These are phyloP conservation scores for Triangularia verruculosa DNA, from an alignment of 2,329 filamentous ascomycete genomes.

Conservation along the genomic window DNA sequence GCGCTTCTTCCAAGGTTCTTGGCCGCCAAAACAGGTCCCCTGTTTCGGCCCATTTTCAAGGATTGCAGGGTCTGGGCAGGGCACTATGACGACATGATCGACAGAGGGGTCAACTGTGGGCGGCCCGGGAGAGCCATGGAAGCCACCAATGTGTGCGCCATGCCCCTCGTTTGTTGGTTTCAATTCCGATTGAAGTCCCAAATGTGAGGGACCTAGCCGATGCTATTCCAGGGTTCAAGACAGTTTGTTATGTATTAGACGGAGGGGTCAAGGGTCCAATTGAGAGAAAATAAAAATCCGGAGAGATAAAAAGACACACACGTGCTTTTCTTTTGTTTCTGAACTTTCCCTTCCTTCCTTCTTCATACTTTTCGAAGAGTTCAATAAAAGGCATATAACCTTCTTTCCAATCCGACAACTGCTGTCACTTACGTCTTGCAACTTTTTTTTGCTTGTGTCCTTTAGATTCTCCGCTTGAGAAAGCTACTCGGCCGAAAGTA, in stretches of 20 bases:
- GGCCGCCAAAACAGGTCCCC: neutral
- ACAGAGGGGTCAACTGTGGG: neutral
- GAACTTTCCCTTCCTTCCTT: neutral
- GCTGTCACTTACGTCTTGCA: neutral
- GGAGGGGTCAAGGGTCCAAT: neutral
- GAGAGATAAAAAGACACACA: constrained; percentile 1
- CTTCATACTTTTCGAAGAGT: neutral
- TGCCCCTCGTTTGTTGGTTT: neutral
- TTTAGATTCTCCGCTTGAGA: neutral
- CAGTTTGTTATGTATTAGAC: neutral
- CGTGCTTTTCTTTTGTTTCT: neutral
- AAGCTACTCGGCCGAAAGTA: neutral
- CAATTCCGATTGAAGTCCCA: neutral
- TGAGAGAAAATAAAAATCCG: neutral
- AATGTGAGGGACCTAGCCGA: neutral
- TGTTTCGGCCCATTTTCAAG: neutral
- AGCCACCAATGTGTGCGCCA: no score
- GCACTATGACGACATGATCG: constrained; percentile 10
- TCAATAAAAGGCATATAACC: neutral
- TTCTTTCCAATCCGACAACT: neutral
- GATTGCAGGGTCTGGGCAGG: neutral
- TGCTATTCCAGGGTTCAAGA: neutral
- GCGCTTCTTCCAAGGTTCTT: neutral
- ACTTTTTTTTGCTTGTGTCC: neutral
- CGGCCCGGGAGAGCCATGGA: neutral